These are phyloP conservation scores for Tulasnella sp. DNA, from an alignment of 768 basidiomycete genomes.

Conservation along the genomic window DNA sequence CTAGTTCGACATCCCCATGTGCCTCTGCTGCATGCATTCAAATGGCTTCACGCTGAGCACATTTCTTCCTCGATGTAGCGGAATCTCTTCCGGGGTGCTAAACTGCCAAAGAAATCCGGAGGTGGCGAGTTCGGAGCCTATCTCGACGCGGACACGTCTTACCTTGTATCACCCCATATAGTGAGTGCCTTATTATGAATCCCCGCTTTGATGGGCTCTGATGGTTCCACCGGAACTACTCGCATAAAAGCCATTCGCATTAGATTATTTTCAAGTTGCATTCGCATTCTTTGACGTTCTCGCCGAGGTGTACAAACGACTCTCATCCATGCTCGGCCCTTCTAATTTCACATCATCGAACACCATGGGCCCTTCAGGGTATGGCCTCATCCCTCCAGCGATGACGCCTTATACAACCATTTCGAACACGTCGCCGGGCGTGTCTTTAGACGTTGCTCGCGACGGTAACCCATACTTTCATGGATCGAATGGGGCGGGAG, in stretches of 20 bases:
- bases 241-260: conserved; percentile 57
- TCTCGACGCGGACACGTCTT: conserved; percentile 42
- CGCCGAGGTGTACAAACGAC: conserved; percentile 82
- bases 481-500: conserved; percentile 2
- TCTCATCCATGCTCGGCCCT: conserved; percentile 70
- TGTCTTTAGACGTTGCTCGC: background rate
- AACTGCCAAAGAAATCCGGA: conserved; percentile 42
- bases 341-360: conserved; percentile 4
- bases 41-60: background rate
- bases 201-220: background rate
- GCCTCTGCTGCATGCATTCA: background rate
- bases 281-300: conserved; percentile 82
- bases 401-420: background rate
- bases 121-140: conserved; percentile 52
- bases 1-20: background rate
- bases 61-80: conserved; percentile 27
- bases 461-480: background rate
- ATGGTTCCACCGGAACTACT: conserved; percentile 1
- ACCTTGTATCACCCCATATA: conserved; percentile 62
- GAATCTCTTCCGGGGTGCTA: conserved; percentile 44
- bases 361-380: background rate
- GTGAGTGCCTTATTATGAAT: conserved; percentile 38
- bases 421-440: background rate
- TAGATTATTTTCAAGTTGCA: conserved; percentile 84
- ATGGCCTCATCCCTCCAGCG: conserved; percentile 8